Evolutionary conservation across 805 yeast genomes (phyloP), one percentile per base, ranked within the genome.

Genomic region (Yamadazyma tumulicola): DNA sequence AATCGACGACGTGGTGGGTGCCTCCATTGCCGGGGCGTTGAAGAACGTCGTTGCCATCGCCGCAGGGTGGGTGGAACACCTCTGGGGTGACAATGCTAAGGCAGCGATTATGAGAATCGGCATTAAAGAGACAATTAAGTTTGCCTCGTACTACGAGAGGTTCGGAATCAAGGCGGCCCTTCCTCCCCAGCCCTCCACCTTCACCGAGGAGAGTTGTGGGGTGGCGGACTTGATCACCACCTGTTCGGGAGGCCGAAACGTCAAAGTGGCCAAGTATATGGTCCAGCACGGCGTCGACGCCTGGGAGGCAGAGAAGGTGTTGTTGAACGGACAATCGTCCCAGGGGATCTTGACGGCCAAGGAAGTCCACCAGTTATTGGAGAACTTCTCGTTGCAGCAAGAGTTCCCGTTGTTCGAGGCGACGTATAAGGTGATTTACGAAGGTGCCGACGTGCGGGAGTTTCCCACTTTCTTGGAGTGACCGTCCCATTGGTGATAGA

Each of bases 51-150:
- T 91, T 43, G 98, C 98, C 23, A 70, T 88, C 55, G 94, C 96
- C 45, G 96, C 94, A 42, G 98, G 98, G 37, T 85, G 93, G 57
- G 97, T 91, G 43, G 95, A 87, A 64, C 98, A 98, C 51, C 74
- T 85, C 45, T 93, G 98, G 98, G 98, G 98, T 61, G 96, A 88
- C 64, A 93, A 93, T 60, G 97, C 98, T 46, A 88, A 91, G 64
- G 83, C 97, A 37, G 98, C 97, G 28, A 81, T 93, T 52, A 94
- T 91, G 89, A 78, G 98, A 68, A 83, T 91, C 48, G 98, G 98
- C 31, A 67, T 93, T 46, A 75, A 82, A 53, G 98, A 93, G 69
- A 86, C 85, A 55, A 84, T 89, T 59, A 75, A 76, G 57, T 93
- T 93, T 61, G 93, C 95, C 26, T 45, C 48, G 14, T 54, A 57